These are phyloP conservation scores for Avena eriantha DNA, from an alignment of 176 grass and related monocot genomes.

Conservation along the genomic window DNA sequence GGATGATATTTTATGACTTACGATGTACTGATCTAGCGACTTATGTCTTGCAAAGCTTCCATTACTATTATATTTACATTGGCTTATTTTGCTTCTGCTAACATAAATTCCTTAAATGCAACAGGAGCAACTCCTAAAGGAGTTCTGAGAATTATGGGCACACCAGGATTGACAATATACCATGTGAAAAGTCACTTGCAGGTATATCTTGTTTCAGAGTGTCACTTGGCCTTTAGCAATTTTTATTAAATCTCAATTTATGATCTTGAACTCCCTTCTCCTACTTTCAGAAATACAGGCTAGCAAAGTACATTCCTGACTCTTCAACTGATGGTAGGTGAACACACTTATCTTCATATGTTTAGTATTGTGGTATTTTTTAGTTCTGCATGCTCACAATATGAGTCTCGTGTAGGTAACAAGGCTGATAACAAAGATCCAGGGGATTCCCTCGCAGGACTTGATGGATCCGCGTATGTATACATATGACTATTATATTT, in stretches of 20 bases:
- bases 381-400: slow-evolving; percentile 37
- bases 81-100: slow-evolving; percentile 27
- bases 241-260: slow-evolving; percentile 6
- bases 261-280: slow-evolving; percentile 22
- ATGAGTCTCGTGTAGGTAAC: slow-evolving; percentile 52
- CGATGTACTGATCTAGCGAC: neutral
- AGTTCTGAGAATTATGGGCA: slow-evolving; percentile 90
- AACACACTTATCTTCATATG: slow-evolving; percentile 1
- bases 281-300: slow-evolving; percentile 88
- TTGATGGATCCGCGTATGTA: slow-evolving; percentile 93
- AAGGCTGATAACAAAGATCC: slow-evolving; percentile 81
- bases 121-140: slow-evolving; percentile 98
- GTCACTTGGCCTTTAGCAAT: slow-evolving; percentile 9
- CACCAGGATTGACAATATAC: slow-evolving; percentile 85
- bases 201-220: slow-evolving; percentile 58
- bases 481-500: slow-evolving; percentile 21
- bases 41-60: neutral
- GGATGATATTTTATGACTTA: neutral
- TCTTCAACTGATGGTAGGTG: slow-evolving; percentile 77
- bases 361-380: neutral
- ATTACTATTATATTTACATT: neutral
- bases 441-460: slow-evolving; percentile 59
- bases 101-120: slow-evolving; percentile 37
- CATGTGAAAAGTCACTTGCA: slow-evolving; percentile 99
- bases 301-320: slow-evolving; percentile 94